A percentile compares a stretch with the other conserved stretches of the same genome.
phyloP scores from a whole-genome alignment of 2,329 filamentous ascomycete species.

The Dryadomyces sulphureus region DNA sequence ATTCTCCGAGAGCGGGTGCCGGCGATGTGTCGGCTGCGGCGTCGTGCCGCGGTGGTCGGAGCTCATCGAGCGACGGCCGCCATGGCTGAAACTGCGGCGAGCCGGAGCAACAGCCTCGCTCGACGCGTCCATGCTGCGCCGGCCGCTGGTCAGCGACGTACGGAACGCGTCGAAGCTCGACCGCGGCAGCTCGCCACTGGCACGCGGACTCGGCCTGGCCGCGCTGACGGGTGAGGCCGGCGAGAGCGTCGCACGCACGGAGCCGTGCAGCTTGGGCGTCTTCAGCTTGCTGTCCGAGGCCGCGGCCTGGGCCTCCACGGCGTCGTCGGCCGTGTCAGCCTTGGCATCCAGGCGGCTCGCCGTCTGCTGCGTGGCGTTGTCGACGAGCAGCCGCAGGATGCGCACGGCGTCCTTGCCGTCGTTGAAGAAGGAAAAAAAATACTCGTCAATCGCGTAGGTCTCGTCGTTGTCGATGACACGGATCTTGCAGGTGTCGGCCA shows the following conservation, averaged over 20 bases:
- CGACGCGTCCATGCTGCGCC: constrained; percentile 36
- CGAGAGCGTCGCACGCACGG: constrained; percentile 46
- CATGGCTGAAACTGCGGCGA: constrained; percentile 48
- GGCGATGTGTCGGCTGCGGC: background rate
- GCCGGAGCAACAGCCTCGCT: constrained; percentile 22
- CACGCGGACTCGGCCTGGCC: constrained; percentile 36
- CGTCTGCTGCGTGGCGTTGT: constrained; percentile 24
- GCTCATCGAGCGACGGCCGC: constrained; percentile 36
- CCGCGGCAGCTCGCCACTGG: constrained; percentile 36
- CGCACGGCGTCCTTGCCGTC: constrained; percentile 72
- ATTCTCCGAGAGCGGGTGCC: background rate
- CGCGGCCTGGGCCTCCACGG: background rate
- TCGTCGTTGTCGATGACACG: constrained; percentile 87
- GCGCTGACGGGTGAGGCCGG: constrained; percentile 27
- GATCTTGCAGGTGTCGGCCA: constrained; percentile 87
- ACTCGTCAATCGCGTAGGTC: constrained; percentile 92
- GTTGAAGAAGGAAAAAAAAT: constrained; percentile 93
- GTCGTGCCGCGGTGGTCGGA: constrained; percentile 23
- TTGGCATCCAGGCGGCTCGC: background rate
- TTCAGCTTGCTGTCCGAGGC: constrained; percentile 10
- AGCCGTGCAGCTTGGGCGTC: constrained; percentile 32
- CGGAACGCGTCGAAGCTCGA: constrained; percentile 39
- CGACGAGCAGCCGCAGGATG: constrained; percentile 58
- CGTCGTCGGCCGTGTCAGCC: too few species aligned
- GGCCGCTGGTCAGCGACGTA: constrained; percentile 20